Conservation (phyloP, 2,329 filamentous ascomycete species). For the Epichloe aotearoae region DNA sequence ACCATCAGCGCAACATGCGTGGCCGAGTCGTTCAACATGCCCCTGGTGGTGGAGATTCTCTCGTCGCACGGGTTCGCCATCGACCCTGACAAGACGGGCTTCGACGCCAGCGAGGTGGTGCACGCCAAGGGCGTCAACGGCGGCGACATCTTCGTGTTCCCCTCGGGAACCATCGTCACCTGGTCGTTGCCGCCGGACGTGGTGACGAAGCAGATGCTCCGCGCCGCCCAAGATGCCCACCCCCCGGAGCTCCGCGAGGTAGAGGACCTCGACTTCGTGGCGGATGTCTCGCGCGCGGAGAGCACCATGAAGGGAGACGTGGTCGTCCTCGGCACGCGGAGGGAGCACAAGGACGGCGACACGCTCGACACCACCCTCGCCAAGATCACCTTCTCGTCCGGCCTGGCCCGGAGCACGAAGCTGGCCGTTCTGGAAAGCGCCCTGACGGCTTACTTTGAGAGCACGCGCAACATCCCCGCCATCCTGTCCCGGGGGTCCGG, state of each 20-base stretch:
- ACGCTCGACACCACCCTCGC: constrained; percentile 55
- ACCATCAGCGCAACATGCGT: constrained; percentile 47
- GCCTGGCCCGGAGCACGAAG: constrained; percentile 84
- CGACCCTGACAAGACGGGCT: constrained; percentile 47
- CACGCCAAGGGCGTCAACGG: constrained; percentile 48
- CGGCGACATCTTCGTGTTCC: constrained; percentile 91
- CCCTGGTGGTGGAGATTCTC: constrained; percentile 42
- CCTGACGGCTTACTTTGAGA: constrained; percentile 73
- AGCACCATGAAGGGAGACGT: constrained; percentile 77
- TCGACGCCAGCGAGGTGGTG: constrained; percentile 48
- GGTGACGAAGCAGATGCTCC: constrained; percentile 58
- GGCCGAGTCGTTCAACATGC: constrained; percentile 52
- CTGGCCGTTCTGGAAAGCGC: constrained; percentile 80
- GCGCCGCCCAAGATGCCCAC: constrained; percentile 65
- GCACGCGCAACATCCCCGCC: constrained; percentile 68
- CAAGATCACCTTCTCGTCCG: constrained; percentile 94
- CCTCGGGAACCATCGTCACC: constrained; percentile 82
- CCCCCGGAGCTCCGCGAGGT: constrained; percentile 58
- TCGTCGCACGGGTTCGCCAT: constrained; percentile 46
- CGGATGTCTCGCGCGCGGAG: constrained; percentile 58
- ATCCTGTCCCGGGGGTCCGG: constrained; percentile 55
- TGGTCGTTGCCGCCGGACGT: constrained; percentile 77
- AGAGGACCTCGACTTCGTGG: constrained; percentile 78
- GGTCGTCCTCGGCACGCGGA: constrained; percentile 73
- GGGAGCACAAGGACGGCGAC: constrained; percentile 30